Percentiles rank a stretch among this genome's conserved stretches.
Conservation (phyloP, 2,329 filamentous ascomycete genomes). For the Botryotinia convoluta region DNA sequence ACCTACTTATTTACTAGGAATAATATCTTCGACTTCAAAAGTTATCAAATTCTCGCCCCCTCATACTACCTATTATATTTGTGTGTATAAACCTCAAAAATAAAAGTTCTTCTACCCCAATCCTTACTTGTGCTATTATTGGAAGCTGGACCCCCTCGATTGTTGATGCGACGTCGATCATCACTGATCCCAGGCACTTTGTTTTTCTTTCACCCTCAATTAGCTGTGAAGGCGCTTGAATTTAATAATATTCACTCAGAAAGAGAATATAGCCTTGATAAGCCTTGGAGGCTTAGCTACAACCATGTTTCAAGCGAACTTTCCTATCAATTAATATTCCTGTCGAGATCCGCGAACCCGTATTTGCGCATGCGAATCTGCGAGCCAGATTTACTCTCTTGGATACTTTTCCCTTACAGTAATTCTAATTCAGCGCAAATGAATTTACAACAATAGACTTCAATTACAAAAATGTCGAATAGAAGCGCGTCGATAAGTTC, state of each 20-base stretch:
- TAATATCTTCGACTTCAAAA: neutral
- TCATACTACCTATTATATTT: neutral
- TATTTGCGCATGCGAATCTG: neutral
- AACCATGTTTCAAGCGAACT: neutral
- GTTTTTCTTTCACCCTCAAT: neutral
- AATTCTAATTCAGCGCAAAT: constrained; percentile 4
- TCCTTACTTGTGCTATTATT: constrained; percentile 3
- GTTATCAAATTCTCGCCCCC: neutral
- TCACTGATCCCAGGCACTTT: neutral
- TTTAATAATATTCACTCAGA: neutral
- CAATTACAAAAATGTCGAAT: neutral
- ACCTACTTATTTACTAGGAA: neutral
- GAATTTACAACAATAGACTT: neutral
- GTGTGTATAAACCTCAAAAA: neutral
- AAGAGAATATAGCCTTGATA: neutral
- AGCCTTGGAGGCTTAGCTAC: constrained; percentile 9
- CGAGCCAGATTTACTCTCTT: neutral
- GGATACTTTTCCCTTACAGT: neutral
- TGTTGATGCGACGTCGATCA: constrained; percentile 14
- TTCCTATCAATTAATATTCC: neutral
- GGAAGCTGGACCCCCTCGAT: constrained; percentile 7
- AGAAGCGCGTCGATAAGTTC: constrained; percentile 12
- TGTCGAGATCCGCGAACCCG: neutral
- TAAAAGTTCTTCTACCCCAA: neutral
- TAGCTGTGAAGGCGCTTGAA: neutral